Evolutionary conservation across 495 filamentous ascomycete species (phyloP).

Genomic region (Choiromyces venosus): DNA sequence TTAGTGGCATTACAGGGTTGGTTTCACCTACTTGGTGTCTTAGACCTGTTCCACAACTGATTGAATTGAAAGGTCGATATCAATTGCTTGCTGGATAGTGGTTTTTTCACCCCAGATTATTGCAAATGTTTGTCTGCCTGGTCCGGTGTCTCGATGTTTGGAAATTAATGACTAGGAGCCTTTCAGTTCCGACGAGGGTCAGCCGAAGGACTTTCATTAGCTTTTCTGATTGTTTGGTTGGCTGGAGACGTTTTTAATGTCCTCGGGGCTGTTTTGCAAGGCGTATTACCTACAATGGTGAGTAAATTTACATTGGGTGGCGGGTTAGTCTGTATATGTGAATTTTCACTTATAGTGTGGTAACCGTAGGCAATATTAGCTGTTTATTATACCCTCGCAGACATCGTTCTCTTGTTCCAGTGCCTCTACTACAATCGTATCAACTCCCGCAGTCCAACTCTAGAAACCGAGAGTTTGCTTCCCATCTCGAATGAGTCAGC

Average conservation of each 20-base stretch:
- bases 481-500: neutral
- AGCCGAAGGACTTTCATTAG: constrained; percentile 80
- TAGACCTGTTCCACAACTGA: constrained; percentile 18
- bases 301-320: neutral
- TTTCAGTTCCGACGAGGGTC: constrained; percentile 66
- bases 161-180: neutral
- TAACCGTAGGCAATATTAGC: constrained; percentile 66
- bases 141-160: neutral
- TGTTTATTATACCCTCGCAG: constrained; percentile 90
- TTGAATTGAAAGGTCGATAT: constrained; percentile 64
- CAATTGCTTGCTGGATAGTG: constrained; percentile 95
- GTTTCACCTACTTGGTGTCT: constrained; percentile 2
- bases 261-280: constrained; percentile 83
- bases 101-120: constrained; percentile 97
- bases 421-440: constrained; percentile 93
- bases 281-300: constrained; percentile 88
- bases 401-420: constrained; percentile 78
- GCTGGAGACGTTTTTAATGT: constrained; percentile 96
- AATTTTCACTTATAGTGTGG: neutral
- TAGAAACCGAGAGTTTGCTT: neutral
- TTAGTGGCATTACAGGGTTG: constrained; percentile 38
- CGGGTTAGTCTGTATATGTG: neutral
- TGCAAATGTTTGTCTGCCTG: constrained; percentile 54
- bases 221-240: constrained; percentile 87
- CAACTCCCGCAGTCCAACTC: constrained; percentile 43